phyloP scores from a whole-genome alignment of 2,329 filamentous ascomycete genomes.

The Xylariaceae sp. region DNA sequence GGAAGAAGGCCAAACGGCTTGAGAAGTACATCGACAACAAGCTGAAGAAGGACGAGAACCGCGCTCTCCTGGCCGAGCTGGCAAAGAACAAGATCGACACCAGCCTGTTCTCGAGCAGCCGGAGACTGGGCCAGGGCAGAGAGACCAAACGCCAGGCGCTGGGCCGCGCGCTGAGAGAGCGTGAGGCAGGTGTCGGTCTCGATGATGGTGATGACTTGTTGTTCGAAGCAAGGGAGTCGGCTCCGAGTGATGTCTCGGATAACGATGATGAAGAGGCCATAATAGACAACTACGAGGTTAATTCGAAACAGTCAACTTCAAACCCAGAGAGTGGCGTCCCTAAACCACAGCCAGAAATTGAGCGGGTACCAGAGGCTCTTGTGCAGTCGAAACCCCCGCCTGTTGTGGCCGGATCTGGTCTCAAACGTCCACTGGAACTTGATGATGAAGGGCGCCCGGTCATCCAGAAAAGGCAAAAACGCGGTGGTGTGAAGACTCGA shows the following conservation, averaged over 20 bases:
- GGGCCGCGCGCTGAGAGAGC: slow-evolving; percentile 55
- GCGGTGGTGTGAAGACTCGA: slow-evolving; percentile 54
- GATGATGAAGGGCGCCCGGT: slow-evolving; percentile 74
- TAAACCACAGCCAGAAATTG: too few species aligned
- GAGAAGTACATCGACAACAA: slow-evolving; percentile 79
- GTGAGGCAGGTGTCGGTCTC: slow-evolving; percentile 53
- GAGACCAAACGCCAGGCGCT: slow-evolving; percentile 67
- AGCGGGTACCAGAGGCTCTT: too few species aligned
- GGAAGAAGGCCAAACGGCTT: slow-evolving; percentile 59
- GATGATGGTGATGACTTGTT: slow-evolving; percentile 48
- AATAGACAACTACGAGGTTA: too few species aligned
- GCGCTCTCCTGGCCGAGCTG: slow-evolving; percentile 75
- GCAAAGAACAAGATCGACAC: slow-evolving; percentile 75
- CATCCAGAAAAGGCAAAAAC: slow-evolving; percentile 73
- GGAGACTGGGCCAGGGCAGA: slow-evolving; percentile 62
- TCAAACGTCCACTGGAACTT: slow-evolving; percentile 79
- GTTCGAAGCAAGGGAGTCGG: slow-evolving; percentile 36
- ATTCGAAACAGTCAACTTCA: too few species aligned
- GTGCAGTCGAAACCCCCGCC: too few species aligned
- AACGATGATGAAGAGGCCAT: slow-evolving; percentile 24
- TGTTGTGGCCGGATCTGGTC: slow-evolving; percentile 65
- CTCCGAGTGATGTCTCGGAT: slow-evolving; percentile 25
- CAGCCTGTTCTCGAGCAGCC: slow-evolving; percentile 69
- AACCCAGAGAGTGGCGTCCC: too few species aligned
- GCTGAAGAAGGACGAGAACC: slow-evolving; percentile 86